These are phyloP conservation scores for Juncus effusus DNA, from an alignment of 176 grass and related monocot species.

Conservation along the genomic window DNA sequence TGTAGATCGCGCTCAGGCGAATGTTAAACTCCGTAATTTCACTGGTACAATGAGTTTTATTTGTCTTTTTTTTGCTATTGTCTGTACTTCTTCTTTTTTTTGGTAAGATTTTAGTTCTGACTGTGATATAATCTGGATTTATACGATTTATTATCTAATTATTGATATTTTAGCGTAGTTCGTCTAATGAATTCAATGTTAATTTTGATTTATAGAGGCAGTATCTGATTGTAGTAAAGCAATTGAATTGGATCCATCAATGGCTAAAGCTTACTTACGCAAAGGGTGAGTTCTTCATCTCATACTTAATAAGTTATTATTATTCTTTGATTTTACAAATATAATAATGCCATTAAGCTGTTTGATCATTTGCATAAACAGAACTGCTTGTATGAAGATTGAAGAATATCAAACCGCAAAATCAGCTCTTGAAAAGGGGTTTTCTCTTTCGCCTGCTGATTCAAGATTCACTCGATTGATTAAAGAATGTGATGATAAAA, in stretches of 20 bases:
- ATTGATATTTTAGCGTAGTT: no score
- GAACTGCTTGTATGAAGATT: slow-evolving; percentile 73
- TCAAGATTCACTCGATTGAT: slow-evolving; percentile 67
- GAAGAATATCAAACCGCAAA: slow-evolving; percentile 94
- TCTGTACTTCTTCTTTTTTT: no score
- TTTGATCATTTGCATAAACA: slow-evolving; percentile 12
- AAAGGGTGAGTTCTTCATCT: slow-evolving; percentile 52
- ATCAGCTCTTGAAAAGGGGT: slow-evolving; percentile 66
- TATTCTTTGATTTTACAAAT: slow-evolving; percentile 4
- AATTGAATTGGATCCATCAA: slow-evolving; percentile 62
- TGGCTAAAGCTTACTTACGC: slow-evolving; percentile 71
- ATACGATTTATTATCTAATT: no score
- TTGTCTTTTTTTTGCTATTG: neutral
- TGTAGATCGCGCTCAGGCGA: slow-evolving; percentile 59
- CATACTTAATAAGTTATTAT: neutral
- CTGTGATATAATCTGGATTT: no score
- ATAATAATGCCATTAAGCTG: neutral
- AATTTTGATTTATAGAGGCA: slow-evolving; percentile 50
- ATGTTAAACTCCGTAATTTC: slow-evolving; percentile 68
- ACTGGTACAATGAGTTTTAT: slow-evolving; percentile 28
- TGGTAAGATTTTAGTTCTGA: no score
- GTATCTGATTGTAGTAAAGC: slow-evolving; percentile 80
- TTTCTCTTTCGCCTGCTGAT: slow-evolving; percentile 51
- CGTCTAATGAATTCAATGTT: neutral
- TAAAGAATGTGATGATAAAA: slow-evolving; percentile 72